Conservation (phyloP, 495 filamentous ascomycete species). For the Aspergillus bridgeri region DNA sequence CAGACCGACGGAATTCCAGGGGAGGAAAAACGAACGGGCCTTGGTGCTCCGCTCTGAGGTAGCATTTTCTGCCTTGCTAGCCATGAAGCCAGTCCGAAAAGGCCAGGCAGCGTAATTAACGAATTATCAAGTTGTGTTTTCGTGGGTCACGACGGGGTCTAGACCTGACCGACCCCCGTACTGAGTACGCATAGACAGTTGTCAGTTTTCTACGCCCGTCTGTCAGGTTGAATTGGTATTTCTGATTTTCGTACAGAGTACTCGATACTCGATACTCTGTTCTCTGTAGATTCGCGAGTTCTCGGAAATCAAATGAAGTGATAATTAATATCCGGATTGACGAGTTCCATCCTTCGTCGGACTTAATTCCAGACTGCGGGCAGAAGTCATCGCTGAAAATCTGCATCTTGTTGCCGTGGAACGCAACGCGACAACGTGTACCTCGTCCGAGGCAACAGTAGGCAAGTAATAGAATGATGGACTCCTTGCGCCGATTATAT, state of each 20-base stretch:
- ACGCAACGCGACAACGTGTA: background rate
- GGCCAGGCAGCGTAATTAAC: too few species aligned
- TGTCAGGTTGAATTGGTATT: too few species aligned
- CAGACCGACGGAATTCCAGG: background rate
- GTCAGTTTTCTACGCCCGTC: too few species aligned
- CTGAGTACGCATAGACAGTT: too few species aligned
- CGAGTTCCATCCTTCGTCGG: background rate
- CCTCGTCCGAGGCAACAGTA: background rate
- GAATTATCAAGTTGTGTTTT: background rate
- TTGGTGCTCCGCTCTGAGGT: background rate
- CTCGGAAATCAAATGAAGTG: background rate
- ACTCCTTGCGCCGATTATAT: background rate
- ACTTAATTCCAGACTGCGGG: too few species aligned
- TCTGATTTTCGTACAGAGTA: background rate
- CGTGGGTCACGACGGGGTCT: background rate
- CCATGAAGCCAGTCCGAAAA: background rate
- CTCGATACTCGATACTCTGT: too few species aligned
- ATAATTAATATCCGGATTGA: background rate
- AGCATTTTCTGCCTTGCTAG: background rate
- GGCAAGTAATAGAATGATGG: background rate
- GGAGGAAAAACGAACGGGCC: background rate
- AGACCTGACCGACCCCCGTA: background rate
- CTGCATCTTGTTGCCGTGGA: background rate
- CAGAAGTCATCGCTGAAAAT: background rate
- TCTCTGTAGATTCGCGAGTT: background rate